A percentile compares a stretch with the other conserved stretches of the same genome.
Evolutionary conservation across 1,284 basidiomycete species (phyloP).

Genomic region (Neotropicomus parvogracilis): DNA sequence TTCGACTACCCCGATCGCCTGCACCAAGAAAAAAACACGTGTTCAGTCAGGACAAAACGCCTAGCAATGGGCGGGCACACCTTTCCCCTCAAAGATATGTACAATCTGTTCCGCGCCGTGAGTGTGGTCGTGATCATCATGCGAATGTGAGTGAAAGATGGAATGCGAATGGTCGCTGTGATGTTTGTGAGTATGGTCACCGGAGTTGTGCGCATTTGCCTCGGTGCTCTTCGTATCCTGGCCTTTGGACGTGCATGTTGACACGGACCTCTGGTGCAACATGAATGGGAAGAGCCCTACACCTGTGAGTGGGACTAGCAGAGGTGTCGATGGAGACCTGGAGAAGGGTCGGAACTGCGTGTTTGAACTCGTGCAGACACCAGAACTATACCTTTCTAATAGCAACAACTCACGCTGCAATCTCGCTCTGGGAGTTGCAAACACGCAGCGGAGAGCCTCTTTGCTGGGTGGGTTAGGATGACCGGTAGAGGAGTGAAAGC

Average conservation of each 20-base stretch:
- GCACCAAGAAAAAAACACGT: background rate
- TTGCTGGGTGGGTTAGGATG: background rate
- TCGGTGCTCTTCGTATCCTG: conserved; percentile 1
- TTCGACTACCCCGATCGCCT: conserved; percentile 79
- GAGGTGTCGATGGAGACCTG: conserved; percentile 12
- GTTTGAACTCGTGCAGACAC: conserved; percentile 1
- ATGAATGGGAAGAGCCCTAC: conserved; percentile 22
- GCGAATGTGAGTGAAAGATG: conserved; percentile 65
- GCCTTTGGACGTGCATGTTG: conserved; percentile 26
- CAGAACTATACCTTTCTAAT: conserved; percentile 16
- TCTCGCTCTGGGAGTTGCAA: conserved; percentile 1
- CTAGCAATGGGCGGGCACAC: conserved; percentile 38
- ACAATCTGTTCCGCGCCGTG: conserved; percentile 72
- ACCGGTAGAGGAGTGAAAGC: background rate
- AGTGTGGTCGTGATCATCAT: conserved; percentile 61
- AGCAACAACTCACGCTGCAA: conserved; percentile 2
- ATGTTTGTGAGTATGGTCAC: conserved; percentile 17
- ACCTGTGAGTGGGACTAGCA: background rate
- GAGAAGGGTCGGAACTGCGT: conserved; percentile 11
- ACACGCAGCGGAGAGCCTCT: background rate
- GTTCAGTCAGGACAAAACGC: conserved; percentile 7
- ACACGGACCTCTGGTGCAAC: conserved; percentile 35
- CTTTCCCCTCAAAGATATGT: conserved; percentile 62
- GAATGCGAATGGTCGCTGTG: conserved; percentile 41
- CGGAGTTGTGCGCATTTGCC: background rate